phyloP scores from a whole-genome alignment of 2,329 filamentous ascomycete genomes.

The Botrytis fragariae region DNA sequence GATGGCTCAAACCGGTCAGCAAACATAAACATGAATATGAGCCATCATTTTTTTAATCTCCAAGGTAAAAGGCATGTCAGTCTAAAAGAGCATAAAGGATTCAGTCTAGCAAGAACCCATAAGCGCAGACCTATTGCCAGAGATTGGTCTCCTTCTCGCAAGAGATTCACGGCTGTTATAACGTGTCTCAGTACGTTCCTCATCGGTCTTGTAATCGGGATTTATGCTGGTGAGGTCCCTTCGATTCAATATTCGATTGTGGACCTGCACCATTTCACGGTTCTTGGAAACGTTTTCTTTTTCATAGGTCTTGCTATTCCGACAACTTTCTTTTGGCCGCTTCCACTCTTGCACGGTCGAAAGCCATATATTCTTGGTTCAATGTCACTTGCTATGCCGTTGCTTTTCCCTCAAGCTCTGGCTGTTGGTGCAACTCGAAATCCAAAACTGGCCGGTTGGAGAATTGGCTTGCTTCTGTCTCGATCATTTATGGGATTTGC shows the following conservation, averaged over 20 bases:
- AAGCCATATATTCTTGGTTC: conserved; percentile 74
- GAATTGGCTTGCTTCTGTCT: conserved; percentile 59
- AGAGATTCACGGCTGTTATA: conserved; percentile 65
- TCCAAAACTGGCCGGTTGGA: conserved; percentile 55
- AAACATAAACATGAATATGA: conserved; percentile 22
- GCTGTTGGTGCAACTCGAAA: conserved; percentile 57
- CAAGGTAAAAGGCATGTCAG: conserved; percentile 54
- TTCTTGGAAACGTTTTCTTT: conserved; percentile 71
- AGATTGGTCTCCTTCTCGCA: conserved; percentile 67
- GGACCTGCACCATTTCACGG: conserved; percentile 63
- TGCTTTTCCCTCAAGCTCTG: conserved; percentile 74
- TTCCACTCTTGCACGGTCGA: conserved; percentile 71
- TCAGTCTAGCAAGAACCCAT: conserved; percentile 54
- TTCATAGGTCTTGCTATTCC: conserved; percentile 70
- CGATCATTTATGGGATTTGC: conserved; percentile 65
- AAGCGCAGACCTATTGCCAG: conserved; percentile 65
- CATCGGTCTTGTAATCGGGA: conserved; percentile 68
- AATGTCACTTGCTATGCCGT: conserved; percentile 65
- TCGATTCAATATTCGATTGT: conserved; percentile 74
- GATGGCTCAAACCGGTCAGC: conserved; percentile 22
- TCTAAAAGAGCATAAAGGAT: conserved; percentile 46
- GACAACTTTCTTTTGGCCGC: conserved; percentile 69
- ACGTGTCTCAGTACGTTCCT: conserved; percentile 72
- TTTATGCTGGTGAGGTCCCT: conserved; percentile 77
- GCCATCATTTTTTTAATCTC: conserved; percentile 41